Evolutionary conservation across 2,329 filamentous ascomycete genomes (phyloP).

Genomic region (Monilinia polystroma): DNA sequence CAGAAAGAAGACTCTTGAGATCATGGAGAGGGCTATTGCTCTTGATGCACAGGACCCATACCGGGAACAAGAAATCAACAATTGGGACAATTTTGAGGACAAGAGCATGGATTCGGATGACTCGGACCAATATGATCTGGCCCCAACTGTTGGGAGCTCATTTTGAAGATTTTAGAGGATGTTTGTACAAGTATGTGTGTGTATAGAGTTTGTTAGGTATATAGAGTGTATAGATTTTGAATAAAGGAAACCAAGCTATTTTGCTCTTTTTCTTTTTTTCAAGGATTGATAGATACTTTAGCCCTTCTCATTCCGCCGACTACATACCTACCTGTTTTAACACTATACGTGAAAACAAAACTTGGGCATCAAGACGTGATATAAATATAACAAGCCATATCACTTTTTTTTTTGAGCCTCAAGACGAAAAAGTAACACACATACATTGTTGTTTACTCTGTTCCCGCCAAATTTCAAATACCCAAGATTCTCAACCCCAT

Average conservation of each 20-base stretch:
- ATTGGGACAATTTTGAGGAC: not conserved
- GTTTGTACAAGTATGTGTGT: not conserved
- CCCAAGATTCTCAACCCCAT: too few relatives aligned
- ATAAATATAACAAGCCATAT: too few relatives aligned
- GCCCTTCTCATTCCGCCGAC: not conserved
- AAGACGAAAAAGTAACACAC: too few relatives aligned
- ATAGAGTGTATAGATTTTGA: slow-evolving; percentile 4
- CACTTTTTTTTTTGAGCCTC: too few relatives aligned
- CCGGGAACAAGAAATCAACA: not conserved
- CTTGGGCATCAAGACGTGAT: not conserved
- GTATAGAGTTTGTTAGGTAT: not conserved
- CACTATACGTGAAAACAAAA: not conserved
- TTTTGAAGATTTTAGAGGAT: not conserved
- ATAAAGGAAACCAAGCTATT: not conserved
- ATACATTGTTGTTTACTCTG: too few relatives aligned
- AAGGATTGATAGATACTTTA: not conserved
- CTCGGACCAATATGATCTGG: not conserved
- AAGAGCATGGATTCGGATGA: not conserved
- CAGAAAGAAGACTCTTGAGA: slow-evolving; percentile 30
- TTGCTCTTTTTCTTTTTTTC: not conserved
- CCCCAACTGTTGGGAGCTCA: not conserved
- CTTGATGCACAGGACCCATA: slow-evolving; percentile 24
- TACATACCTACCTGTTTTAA: too few relatives aligned
- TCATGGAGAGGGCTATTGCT: slow-evolving; percentile 35
- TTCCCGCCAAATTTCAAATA: too few relatives aligned